Evolutionary conservation across 352 stramenopile genomes (phyloP).

Genomic region (Phytophthora palmivora): DNA sequence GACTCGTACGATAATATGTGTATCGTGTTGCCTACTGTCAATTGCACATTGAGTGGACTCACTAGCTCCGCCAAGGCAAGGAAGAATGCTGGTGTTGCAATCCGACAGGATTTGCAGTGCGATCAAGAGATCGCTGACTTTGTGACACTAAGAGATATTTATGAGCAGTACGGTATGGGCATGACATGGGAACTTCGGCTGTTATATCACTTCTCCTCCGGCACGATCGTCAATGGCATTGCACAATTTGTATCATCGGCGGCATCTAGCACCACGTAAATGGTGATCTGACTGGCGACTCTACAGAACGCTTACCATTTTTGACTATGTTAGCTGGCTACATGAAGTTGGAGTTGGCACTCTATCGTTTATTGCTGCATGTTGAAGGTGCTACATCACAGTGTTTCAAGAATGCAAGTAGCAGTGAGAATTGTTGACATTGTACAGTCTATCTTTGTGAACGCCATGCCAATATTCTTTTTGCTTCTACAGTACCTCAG

Average conservation of each 20-base stretch:
- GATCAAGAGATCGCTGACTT: constrained; percentile 82
- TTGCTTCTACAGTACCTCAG: no score
- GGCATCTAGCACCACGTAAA: constrained; percentile 19
- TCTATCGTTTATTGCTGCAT: no score
- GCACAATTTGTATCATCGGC: constrained; percentile 61
- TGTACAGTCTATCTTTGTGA: no score
- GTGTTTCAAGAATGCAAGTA: no score
- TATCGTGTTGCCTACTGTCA: constrained; percentile 64
- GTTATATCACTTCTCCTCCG: constrained; percentile 80
- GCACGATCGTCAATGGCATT: constrained; percentile 73
- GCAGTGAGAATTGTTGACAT: no score
- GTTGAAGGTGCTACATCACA: no score
- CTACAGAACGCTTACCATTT: constrained; percentile 26
- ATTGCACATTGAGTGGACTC: constrained; percentile 61
- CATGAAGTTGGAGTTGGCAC: no score
- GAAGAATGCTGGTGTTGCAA: constrained; percentile 22
- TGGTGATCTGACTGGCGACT: no score
- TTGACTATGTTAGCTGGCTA: constrained; percentile 14
- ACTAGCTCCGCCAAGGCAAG: constrained; percentile 21
- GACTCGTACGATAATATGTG: constrained; percentile 53
- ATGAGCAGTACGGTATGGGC: constrained; percentile 82
- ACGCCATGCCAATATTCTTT: no score
- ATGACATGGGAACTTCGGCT: constrained; percentile 74
- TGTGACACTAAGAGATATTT: constrained; percentile 80
- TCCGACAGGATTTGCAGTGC: constrained; percentile 73